phyloP scores from a whole-genome alignment of 2,329 filamentous ascomycete genomes.

The Dendryphion nanum region DNA sequence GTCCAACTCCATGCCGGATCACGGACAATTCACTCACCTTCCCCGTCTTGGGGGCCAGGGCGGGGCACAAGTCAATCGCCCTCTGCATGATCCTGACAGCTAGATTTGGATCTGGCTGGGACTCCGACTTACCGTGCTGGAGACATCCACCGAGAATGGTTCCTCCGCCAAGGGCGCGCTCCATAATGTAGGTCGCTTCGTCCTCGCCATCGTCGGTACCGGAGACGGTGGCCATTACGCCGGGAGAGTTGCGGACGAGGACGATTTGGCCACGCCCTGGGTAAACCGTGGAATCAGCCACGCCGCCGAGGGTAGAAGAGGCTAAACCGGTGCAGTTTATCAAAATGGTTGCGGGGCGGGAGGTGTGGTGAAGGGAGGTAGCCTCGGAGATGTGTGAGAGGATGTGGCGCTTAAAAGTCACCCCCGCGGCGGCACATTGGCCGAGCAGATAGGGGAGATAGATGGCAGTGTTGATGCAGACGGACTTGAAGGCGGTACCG shows the following conservation, averaged over 20 bases:
- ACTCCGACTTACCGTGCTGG: constrained; percentile 76
- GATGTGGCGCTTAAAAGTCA: constrained; percentile 51
- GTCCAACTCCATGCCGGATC: constrained; percentile 76
- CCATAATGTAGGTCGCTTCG: constrained; percentile 80
- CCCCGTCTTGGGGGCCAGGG: constrained; percentile 57
- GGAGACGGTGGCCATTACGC: constrained; percentile 67
- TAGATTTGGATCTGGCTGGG: constrained; percentile 74
- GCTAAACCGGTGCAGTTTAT: constrained; percentile 84
- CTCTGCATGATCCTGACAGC: constrained; percentile 82
- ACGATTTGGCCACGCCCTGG: constrained; percentile 83
- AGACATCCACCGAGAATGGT: constrained; percentile 86
- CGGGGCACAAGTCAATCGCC: constrained; percentile 63
- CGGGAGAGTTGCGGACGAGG: constrained; percentile 74
- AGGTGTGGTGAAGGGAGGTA: constrained; percentile 56
- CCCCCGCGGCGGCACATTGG: constrained; percentile 73
- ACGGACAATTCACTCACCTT: constrained; percentile 71
- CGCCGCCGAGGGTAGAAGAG: constrained; percentile 74
- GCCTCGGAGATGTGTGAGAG: constrained; percentile 72
- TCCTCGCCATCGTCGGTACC: constrained; percentile 71
- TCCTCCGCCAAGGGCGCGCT: constrained; percentile 70
- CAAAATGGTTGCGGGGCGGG: constrained; percentile 63
- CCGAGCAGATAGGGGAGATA: constrained; percentile 85
- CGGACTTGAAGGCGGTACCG: constrained; percentile 73
- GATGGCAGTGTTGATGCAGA: constrained; percentile 87
- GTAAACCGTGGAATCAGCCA: constrained; percentile 69